A percentile compares a stretch with the other conserved stretches of the same genome.
These are phyloP conservation scores for Tetrastigma voinierianum DNA, from an alignment of 164 flowering plant genomes.

Conservation along the genomic window DNA sequence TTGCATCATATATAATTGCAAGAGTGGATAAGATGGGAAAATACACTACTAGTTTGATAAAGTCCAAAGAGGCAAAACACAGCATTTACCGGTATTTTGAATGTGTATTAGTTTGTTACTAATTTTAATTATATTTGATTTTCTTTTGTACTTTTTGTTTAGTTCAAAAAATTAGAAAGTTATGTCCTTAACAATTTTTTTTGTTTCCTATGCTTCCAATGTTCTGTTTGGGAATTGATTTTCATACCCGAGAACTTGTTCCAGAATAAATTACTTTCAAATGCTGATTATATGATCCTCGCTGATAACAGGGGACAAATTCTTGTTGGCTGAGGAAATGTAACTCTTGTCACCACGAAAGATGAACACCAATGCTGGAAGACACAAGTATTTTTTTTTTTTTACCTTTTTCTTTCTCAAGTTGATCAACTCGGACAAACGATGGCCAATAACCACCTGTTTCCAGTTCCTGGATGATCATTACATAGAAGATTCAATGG, in stretches of 20 bases:
- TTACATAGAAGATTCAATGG: not conserved
- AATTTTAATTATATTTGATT: no score
- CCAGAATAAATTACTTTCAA: not conserved
- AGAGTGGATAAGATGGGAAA: no score
- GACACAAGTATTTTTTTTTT: not conserved
- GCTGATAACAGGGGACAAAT: constrained; percentile 28
- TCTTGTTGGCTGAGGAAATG: constrained; percentile 47
- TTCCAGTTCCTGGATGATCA: not conserved
- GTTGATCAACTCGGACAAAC: not conserved
- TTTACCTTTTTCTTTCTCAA: not conserved
- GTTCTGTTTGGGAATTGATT: not conserved
- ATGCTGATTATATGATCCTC: constrained; percentile 9
- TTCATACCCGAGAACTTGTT: not conserved
- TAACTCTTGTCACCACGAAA: constrained; percentile 20
- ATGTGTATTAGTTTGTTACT: no score
- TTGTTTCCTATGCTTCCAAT: no score
- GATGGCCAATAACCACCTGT: no score
- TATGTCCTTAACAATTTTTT: no score
- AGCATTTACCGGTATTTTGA: no score
- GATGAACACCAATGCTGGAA: constrained; percentile 14
- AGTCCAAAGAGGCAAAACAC: no score
- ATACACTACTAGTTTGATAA: no score
- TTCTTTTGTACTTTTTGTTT: no score
- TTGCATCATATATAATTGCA: no score
- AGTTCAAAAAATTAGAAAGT: no score